Evolutionary conservation across 2,329 filamentous ascomycete species (phyloP).

Genomic region (Gremmenia infestans): DNA sequence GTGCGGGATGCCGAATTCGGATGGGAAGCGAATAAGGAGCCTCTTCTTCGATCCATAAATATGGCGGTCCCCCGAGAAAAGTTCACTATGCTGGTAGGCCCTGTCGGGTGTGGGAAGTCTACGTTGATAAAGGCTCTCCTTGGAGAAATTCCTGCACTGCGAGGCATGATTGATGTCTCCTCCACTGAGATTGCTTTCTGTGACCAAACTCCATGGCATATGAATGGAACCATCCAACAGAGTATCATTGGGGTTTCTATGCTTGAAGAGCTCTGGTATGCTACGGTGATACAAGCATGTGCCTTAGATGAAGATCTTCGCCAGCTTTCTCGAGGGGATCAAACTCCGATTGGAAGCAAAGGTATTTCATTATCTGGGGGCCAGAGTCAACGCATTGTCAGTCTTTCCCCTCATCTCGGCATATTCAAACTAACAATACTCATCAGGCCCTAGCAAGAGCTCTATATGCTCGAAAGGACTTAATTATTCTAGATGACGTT

Average conservation of each 20-base stretch:
- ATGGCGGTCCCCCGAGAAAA: conserved; percentile 1
- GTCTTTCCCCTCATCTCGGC: conserved; percentile 29
- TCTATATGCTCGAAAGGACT: conserved; percentile 9
- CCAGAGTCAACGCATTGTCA: conserved; percentile 20
- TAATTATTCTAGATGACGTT: conserved; percentile 23
- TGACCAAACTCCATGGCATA: conserved; percentile 40
- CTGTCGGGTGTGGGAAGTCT: conserved; percentile 28
- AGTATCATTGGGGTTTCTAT: conserved; percentile 33
- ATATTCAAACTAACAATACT: conserved; percentile 6
- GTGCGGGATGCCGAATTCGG: neutral
- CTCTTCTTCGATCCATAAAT: conserved; percentile 6
- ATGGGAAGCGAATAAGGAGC: conserved; percentile 1
- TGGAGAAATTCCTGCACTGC: conserved; percentile 13
- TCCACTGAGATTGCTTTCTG: conserved; percentile 35
- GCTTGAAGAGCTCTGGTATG: conserved; percentile 25
- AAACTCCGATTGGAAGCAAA: conserved; percentile 26
- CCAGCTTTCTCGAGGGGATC: conserved; percentile 26
- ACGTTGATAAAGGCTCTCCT: conserved; percentile 24
- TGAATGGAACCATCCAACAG: conserved; percentile 36
- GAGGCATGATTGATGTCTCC: conserved; percentile 5
- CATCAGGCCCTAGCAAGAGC: conserved; percentile 34
- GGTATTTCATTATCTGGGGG: conserved; percentile 30
- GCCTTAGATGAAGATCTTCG: conserved; percentile 18
- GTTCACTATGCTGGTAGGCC: conserved; percentile 27
- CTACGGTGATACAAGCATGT: conserved; percentile 18